phyloP scores from a whole-genome alignment of 2,329 filamentous ascomycete species.

The Penicillium sp. region DNA sequence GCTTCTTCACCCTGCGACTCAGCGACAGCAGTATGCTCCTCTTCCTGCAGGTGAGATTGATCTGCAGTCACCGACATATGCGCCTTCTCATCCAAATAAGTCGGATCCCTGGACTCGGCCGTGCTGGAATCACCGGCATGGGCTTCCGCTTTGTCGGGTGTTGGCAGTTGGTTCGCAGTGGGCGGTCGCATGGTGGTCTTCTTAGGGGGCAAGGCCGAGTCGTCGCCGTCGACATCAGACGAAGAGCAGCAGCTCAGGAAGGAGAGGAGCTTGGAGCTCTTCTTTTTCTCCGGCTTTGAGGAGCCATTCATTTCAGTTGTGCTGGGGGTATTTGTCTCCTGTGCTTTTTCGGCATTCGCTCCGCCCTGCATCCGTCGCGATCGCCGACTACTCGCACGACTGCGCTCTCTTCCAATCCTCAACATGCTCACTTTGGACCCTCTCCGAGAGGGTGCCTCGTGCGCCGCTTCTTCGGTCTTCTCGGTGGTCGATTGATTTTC shows the following conservation, averaged over 20 bases:
- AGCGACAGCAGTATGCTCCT: slow-evolving; percentile 34
- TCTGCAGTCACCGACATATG: slow-evolving; percentile 31
- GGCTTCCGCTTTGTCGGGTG: slow-evolving; percentile 41
- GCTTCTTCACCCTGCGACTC: slow-evolving; percentile 37
- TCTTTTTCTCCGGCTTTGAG: slow-evolving; percentile 41
- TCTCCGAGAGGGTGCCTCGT: slow-evolving; percentile 51
- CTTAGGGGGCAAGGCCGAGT: slow-evolving; percentile 45
- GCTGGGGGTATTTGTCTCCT: slow-evolving; percentile 24
- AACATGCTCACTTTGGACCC: slow-evolving; percentile 66
- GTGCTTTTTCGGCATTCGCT: slow-evolving; percentile 33
- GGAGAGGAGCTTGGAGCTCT: slow-evolving; percentile 42
- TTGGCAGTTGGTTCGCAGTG: slow-evolving; percentile 36
- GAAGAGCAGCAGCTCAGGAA: slow-evolving; percentile 51
- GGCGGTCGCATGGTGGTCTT: slow-evolving; percentile 42
- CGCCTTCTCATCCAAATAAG: slow-evolving; percentile 40
- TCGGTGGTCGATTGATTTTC: slow-evolving; percentile 36
- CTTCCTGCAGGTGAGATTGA: slow-evolving; percentile 28
- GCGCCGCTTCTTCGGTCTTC: slow-evolving; percentile 31
- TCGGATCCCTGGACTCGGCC: slow-evolving; percentile 39
- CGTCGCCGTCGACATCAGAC: slow-evolving; percentile 45
- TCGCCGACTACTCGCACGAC: slow-evolving; percentile 58
- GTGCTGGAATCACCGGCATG: slow-evolving; percentile 40
- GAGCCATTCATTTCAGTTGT: slow-evolving; percentile 31
- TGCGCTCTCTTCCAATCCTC: slow-evolving; percentile 64
- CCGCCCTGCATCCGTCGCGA: slow-evolving; percentile 39